Conservation (phyloP, 345 rosid species). For the Eutrema heterophyllum region DNA sequence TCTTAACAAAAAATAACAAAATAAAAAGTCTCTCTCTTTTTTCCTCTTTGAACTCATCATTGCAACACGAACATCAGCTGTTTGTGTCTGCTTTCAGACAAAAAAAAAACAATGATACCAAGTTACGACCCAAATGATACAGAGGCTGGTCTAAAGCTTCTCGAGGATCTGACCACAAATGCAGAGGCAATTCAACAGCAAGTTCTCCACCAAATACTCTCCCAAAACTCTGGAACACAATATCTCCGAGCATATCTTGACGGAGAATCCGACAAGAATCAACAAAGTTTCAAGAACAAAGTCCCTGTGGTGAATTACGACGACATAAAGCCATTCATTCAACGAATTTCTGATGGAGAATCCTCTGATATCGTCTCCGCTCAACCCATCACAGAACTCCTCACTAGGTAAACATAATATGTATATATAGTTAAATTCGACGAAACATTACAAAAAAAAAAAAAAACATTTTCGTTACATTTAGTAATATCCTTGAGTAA, state of each 20-base stretch:
- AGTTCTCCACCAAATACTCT: conserved; percentile 54
- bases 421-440: not conserved
- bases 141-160: conserved; percentile 63
- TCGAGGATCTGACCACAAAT: conserved; percentile 70
- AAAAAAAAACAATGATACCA: conserved; percentile 48
- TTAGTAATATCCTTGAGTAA: not conserved
- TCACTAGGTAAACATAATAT: conserved; percentile 56
- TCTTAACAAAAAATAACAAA: not conserved
- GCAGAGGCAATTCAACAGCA: conserved; percentile 52
- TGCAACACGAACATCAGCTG: conserved; percentile 18
- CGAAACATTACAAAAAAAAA: not conserved
- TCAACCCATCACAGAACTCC: conserved; percentile 76
- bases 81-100: conserved; percentile 27
- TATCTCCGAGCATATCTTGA: conserved; percentile 55
- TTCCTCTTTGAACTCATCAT: conserved; percentile 6
- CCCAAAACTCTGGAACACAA: conserved; percentile 51
- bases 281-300: conserved; percentile 47
- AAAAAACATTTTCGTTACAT: not conserved
- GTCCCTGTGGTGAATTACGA: conserved; percentile 85
- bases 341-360: conserved; percentile 75
- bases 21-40: not conserved
- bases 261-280: conserved; percentile 42
- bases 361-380: conserved; percentile 63
- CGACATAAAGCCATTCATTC: conserved; percentile 62
- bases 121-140: conserved; percentile 65